phyloP scores from a whole-genome alignment of 331 rosid species.

The Quercus phellos region DNA sequence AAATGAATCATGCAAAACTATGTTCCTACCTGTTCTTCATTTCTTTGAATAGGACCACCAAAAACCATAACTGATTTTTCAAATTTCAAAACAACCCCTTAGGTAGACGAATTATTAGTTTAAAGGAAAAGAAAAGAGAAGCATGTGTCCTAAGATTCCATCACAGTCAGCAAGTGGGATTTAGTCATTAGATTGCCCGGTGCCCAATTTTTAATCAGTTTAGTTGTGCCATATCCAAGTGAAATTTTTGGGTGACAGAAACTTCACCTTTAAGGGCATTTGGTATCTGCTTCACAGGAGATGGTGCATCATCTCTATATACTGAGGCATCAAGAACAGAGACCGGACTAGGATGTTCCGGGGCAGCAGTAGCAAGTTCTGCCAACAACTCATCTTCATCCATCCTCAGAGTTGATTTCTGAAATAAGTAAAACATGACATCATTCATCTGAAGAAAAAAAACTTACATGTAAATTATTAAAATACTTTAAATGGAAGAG shows the following conservation, averaged over 20 bases:
- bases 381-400: conserved; percentile 43
- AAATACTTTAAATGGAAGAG: neutral
- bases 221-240: neutral
- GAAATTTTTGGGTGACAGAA: conserved; percentile 1
- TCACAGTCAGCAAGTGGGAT: neutral
- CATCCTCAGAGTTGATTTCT: conserved; percentile 44
- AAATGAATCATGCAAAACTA: neutral
- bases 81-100: neutral
- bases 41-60: neutral
- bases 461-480: neutral
- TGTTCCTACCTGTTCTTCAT: neutral
- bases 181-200: neutral
- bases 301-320: conserved; percentile 51
- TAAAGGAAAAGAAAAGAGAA: neutral
- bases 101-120: conserved; percentile 1
- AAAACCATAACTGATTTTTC: neutral
- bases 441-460: neutral
- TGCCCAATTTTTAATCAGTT: neutral
- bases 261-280: conserved; percentile 47
- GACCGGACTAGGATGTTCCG: conserved; percentile 66
- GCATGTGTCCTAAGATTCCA: neutral
- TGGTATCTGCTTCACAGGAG: conserved; percentile 50
- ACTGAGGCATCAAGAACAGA: conserved; percentile 61
- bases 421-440: conserved; percentile 11
- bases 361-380: conserved; percentile 49